Evolutionary conservation across 805 yeast species (phyloP), one percentile per base, ranked within the genome.

Genomic region (Wickerhamiella kurtzmanii): DNA sequence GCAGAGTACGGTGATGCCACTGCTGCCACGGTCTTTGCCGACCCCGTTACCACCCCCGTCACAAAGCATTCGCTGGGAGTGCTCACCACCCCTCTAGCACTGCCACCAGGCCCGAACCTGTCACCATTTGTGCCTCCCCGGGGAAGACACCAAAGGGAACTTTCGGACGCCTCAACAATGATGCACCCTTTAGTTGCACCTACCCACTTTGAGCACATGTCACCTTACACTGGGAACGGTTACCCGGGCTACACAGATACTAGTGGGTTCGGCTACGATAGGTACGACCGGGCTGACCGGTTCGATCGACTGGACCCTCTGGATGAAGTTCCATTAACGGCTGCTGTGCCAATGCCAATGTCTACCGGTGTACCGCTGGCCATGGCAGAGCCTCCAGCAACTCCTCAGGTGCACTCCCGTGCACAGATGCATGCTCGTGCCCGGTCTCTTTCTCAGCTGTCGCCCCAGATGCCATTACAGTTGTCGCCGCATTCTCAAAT

Each of bases 161-260:
- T 44, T n/a, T 51, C 55, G 18, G 51, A 46, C 8, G 51, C 55
- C 4, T 35, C 42, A 22, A 49, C 57, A 3, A 53, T 53, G 56
- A 37, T 43, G 22, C 38, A 41, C 17, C 58, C 56, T n/a, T 49
- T 54, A 13, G 55, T 54, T 3, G 22, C 35, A 6, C 44, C 43
- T 8, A 11, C 45, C 25, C 49, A 47, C 38, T 45, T 45, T 28
- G 47, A 45, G 21, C 38, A 36, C 19, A 15, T 36, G 32, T 25
- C 32, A 11, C 32, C 32, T 6, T 25, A 25, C 32, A 25, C 11
- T 25, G 32, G 9, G 9, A 11, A 25, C 32, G 32, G n/a, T n/a
- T n/a, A n/a, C n/a, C n/a, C n/a, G n/a, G n/a, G n/a, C n/a, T n/a
- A n/a, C n/a, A n/a, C n/a, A n/a, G n/a, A n/a, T n/a, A n/a, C n/a